Conservation (phyloP, 257 asterid genomes). For the Salvia hispanica region DNA sequence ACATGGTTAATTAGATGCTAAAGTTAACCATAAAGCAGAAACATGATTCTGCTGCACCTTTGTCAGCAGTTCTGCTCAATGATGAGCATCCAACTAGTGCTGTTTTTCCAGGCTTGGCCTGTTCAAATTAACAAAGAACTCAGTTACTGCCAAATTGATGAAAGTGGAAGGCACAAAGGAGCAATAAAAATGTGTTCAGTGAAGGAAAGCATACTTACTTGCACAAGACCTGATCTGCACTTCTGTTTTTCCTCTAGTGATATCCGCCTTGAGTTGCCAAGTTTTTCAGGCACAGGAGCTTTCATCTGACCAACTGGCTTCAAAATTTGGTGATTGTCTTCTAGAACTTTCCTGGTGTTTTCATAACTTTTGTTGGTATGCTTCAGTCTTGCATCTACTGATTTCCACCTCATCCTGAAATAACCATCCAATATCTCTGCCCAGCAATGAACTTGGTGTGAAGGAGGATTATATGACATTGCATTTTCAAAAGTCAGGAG, state of each 20-base stretch:
- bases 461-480: conserved; percentile 67
- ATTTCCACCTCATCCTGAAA: conserved; percentile 62
- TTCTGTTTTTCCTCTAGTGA: conserved; percentile 45
- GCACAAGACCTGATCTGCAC: conserved; percentile 45
- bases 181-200: neutral
- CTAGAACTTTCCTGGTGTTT: conserved; percentile 26
- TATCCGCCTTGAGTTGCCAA: conserved; percentile 35
- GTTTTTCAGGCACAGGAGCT: conserved; percentile 30
- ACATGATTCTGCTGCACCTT: conserved; percentile 46
- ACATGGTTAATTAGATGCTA: conserved; percentile 39
- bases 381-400: conserved; percentile 49
- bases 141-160: conserved; percentile 13
- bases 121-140: conserved; percentile 32
- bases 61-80: conserved; percentile 32
- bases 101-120: conserved; percentile 45
- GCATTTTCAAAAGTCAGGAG: conserved; percentile 77
- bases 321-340: conserved; percentile 23
- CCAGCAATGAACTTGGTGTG: conserved; percentile 42
- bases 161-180: neutral
- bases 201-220: conserved; percentile 36
- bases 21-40: conserved; percentile 40
- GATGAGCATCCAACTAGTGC: conserved; percentile 33
- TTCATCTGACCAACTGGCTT: conserved; percentile 24
- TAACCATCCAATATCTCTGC: conserved; percentile 50
- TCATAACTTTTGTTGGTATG: conserved; percentile 28